A percentile compares a stretch with the other conserved stretches of the same genome.
phyloP scores from a whole-genome alignment of 768 basidiomycete genomes.

The Lactarius tabidus region DNA sequence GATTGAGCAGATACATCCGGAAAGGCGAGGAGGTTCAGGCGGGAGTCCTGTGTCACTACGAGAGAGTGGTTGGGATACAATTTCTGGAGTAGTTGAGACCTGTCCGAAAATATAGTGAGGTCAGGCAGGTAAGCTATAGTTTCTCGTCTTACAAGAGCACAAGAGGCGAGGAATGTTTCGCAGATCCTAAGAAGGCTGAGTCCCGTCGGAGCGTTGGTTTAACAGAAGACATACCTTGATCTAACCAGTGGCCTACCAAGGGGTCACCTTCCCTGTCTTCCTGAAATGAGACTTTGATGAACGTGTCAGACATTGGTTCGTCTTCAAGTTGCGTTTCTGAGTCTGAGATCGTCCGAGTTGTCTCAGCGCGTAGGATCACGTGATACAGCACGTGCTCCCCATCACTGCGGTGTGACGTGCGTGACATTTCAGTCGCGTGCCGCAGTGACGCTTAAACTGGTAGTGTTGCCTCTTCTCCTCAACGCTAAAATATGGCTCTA shows the following conservation, averaged over 20 bases:
- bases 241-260: conserved; percentile 51
- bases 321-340: conserved; percentile 15
- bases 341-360: background rate
- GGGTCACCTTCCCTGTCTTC: conserved; percentile 32
- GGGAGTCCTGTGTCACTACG: conserved; percentile 46
- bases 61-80: conserved; percentile 61
- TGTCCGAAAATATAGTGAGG: conserved; percentile 28
- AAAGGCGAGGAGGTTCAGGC: conserved; percentile 46
- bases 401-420: background rate
- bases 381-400: background rate
- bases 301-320: conserved; percentile 37
- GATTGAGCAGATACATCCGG: conserved; percentile 48
- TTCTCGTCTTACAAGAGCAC: conserved; percentile 29
- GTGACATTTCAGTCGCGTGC: background rate
- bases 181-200: conserved; percentile 42
- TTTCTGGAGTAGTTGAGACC: conserved; percentile 44
- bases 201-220: background rate
- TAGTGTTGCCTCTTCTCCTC: background rate
- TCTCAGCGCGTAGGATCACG: background rate
- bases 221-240: conserved; percentile 39
- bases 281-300: conserved; percentile 45
- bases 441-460: background rate
- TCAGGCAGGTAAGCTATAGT: background rate
- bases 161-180: conserved; percentile 43
- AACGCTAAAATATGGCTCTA: conserved; percentile 8